phyloP scores from a whole-genome alignment of 2,329 filamentous ascomycete genomes.

The Calycina herbarum region DNA sequence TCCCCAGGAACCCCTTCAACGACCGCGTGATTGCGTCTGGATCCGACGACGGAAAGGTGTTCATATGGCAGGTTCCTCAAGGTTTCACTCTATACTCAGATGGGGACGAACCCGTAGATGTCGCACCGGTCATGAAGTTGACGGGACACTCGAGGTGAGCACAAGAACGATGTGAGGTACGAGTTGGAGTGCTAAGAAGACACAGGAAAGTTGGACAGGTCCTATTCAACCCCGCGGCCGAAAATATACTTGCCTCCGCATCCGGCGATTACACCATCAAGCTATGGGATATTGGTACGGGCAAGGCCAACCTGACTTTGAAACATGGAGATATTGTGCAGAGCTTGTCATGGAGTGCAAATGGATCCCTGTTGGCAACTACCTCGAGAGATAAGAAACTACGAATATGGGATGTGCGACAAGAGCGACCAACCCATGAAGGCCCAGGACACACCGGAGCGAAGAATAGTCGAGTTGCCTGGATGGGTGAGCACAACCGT shows the following conservation, averaged over 20 bases:
- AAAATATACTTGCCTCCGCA: conserved; percentile 91
- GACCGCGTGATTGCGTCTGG: conserved; percentile 89
- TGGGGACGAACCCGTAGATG: conserved; percentile 78
- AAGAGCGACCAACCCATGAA: conserved; percentile 85
- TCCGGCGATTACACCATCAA: conserved; percentile 95
- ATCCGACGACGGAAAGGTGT: conserved; percentile 95
- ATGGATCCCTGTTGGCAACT: conserved; percentile 81
- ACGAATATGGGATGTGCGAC: conserved; percentile 93
- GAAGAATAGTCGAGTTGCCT: conserved; percentile 95
- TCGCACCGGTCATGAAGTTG: conserved; percentile 78
- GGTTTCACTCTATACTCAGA: conserved; percentile 83
- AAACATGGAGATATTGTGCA: conserved; percentile 92
- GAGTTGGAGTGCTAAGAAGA: conserved; percentile 29
- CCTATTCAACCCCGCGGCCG: conserved; percentile 93
- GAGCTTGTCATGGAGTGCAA: conserved; percentile 92
- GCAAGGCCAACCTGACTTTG: conserved; percentile 71
- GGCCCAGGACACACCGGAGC: conserved; percentile 83
- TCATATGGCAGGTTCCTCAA: conserved; percentile 92
- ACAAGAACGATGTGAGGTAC: neutral
- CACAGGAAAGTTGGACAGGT: conserved; percentile 94
- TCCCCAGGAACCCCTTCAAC: conserved; percentile 85
- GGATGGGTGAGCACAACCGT: conserved; percentile 96
- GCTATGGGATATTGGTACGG: conserved; percentile 88
- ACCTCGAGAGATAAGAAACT: conserved; percentile 98
- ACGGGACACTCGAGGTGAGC: conserved; percentile 79